phyloP scores from a whole-genome alignment of 768 basidiomycete species.

The Atractiella rhizophila region DNA sequence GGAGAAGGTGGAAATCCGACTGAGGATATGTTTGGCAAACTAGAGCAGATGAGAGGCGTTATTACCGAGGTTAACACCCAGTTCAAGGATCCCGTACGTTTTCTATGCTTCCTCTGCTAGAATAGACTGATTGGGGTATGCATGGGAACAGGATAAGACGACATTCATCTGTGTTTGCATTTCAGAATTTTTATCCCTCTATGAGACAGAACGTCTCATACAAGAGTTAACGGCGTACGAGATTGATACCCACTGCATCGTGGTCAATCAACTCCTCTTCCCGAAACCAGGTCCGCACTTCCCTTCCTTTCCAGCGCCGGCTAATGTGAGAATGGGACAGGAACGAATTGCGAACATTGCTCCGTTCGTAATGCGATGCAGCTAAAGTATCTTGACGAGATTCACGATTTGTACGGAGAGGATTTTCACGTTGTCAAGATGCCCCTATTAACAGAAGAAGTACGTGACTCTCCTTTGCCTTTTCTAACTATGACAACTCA shows the following conservation, averaged over 20 bases:
- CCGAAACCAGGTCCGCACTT: conserved; percentile 56
- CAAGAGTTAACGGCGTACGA: conserved; percentile 34
- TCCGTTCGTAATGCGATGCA: conserved; percentile 80
- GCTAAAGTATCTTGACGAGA: conserved; percentile 87
- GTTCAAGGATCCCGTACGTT: conserved; percentile 84
- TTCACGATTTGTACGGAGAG: conserved; percentile 87
- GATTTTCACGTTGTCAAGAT: conserved; percentile 93
- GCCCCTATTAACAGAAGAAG: conserved; percentile 85
- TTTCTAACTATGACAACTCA: too few relatives aligned
- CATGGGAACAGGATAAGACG: conserved; percentile 54
- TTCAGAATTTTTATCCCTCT: conserved; percentile 89
- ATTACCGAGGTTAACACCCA: conserved; percentile 98
- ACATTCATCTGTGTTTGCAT: conserved; percentile 84
- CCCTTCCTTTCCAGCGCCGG: not conserved
- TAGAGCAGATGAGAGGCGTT: conserved; percentile 84
- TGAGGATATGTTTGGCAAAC: conserved; percentile 97
- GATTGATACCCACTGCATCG: conserved; percentile 96
- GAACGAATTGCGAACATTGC: conserved; percentile 85
- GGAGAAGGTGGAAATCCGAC: too few relatives aligned
- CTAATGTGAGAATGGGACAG: conserved; percentile 24
- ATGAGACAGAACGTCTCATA: conserved; percentile 93
- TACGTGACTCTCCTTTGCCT: too few relatives aligned
- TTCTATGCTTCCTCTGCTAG: not conserved
- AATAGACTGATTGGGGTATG: not conserved
- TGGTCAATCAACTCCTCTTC: conserved; percentile 89